Base-by-base conservation (phyloP, 192 early-diverging fungal genomes). In the Lobosporangium transversale region DNA sequence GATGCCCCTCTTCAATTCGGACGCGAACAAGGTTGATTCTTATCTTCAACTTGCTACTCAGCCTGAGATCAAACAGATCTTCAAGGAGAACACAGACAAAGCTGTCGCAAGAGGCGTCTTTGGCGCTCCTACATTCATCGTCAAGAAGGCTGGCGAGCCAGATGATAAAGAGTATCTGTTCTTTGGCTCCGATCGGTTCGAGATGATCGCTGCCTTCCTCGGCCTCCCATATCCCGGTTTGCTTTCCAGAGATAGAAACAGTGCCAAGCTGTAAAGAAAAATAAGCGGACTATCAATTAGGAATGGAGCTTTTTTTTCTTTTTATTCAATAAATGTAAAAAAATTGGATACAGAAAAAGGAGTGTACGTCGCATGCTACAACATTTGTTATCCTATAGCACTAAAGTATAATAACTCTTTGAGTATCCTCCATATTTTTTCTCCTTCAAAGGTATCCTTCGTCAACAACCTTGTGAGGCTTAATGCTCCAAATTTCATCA, bases 401-500 rank as follows among this genome's bases (percentile, higher is more conserved):
- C 23, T 27, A 2, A 50, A 50, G 9, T 50, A 50, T 23, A 50
- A 50, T 27, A 21, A 50, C 12, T 5, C 23, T 26, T 50, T n/a
- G 15, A 21, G 0, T 47, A 7, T 51, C 29, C 33, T 24, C 20
- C n/a, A 14, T 33, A 10, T 11, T 49, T 32, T 12, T 59, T 8
- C 9, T 23, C 29, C 35, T 48, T 60, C 53, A 57, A 26, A 65
- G 31, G 55, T 67, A 53, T 45, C 73, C 73, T 26, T 76, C 73
- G 35, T 76, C 73, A 5, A 57, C 45, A 30, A 80, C 67, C 1
- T 79, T 43, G 70, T 73, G 69, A 0, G 88, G 90, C 80, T 91
- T 85, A 66, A 91, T 85, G 57, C 92, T 85, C 97, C 97, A 99
- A 69, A 99, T 95, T 30, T 88, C 84, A 54, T 94, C 87, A 24